Conservation (phyloP, 345 rosid species). For the Aethionema arabicum region DNA sequence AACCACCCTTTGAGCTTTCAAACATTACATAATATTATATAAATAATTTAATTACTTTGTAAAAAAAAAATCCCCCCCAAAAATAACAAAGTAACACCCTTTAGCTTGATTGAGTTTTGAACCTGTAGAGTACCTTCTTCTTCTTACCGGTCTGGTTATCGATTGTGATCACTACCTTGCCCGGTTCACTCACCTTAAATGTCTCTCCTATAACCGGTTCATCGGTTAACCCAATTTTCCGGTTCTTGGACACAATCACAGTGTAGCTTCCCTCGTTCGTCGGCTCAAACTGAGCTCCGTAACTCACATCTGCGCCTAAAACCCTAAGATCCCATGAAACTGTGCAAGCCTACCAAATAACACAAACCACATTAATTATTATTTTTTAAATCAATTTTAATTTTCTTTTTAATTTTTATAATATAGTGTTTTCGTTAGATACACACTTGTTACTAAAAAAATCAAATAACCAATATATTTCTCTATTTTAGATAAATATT, state of each 20-base stretch:
- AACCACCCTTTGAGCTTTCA: slow-evolving; percentile 31
- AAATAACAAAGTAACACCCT: slow-evolving; percentile 18
- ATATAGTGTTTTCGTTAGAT: background rate
- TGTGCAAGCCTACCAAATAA: slow-evolving; percentile 44
- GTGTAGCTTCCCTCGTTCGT: slow-evolving; percentile 62
- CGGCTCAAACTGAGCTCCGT: slow-evolving; percentile 77
- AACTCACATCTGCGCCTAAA: slow-evolving; percentile 78
- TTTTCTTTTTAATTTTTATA: too few species aligned
- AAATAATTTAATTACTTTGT: slow-evolving; percentile 26
- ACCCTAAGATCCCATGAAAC: slow-evolving; percentile 78
- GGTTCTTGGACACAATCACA: slow-evolving; percentile 68
- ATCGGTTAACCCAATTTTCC: slow-evolving; percentile 49
- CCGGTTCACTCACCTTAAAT: slow-evolving; percentile 70
- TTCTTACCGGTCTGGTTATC: slow-evolving; percentile 79
- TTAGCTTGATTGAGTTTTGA: slow-evolving; percentile 55
- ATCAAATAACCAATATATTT: background rate
- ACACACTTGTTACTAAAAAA: background rate
- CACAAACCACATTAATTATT: slow-evolving; percentile 6
- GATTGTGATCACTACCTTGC: slow-evolving; percentile 65
- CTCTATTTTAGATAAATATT: too few species aligned
- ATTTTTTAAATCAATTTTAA: too few species aligned
- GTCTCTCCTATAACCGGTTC: slow-evolving; percentile 62
- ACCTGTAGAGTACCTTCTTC: slow-evolving; percentile 90
- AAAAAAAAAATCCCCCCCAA: slow-evolving; percentile 6
- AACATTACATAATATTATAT: slow-evolving; percentile 27